Percentiles rank a stretch among this genome's conserved stretches.
Conservation (phyloP, 106 monocot species). For the Hemerocallis citrina region DNA sequence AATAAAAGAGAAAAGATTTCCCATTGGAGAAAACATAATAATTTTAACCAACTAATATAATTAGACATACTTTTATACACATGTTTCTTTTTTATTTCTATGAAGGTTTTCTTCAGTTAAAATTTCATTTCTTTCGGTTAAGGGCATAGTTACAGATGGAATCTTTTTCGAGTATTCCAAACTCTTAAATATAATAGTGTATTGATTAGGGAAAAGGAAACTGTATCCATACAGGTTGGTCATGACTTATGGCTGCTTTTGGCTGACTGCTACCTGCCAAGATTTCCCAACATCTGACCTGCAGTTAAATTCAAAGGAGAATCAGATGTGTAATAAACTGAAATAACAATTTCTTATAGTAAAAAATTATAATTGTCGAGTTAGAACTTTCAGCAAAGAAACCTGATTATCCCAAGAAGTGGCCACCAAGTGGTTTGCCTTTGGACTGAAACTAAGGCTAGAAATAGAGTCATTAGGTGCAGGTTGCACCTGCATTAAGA, state of each 20-base stretch:
- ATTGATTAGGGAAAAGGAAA: no score
- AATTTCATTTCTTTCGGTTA: no score
- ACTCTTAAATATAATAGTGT: not conserved
- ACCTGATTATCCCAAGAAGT: conserved; percentile 99
- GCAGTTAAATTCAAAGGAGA: not conserved
- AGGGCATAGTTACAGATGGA: no score
- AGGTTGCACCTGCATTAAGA: conserved; percentile 50
- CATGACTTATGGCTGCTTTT: conserved; percentile 84
- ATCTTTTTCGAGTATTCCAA: no score
- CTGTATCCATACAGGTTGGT: conserved; percentile 64
- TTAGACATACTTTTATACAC: no score
- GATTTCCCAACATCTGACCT: conserved; percentile 99
- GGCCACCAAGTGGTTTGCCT: conserved; percentile 76
- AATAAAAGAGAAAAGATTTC: no score
- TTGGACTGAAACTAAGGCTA: conserved; percentile 91
- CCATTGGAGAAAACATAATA: no score
- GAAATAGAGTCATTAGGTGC: conserved; percentile 79
- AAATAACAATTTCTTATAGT: not conserved
- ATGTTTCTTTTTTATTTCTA: no score
- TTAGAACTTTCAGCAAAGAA: no score
- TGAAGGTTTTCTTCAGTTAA: no score
- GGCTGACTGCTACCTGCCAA: conserved; percentile 55
- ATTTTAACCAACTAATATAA: no score
- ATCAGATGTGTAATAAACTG: not conserved
- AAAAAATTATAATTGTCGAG: not conserved